Conservation (phyloP, 2,329 filamentous ascomycete species). For the Penicillium sp. region DNA sequence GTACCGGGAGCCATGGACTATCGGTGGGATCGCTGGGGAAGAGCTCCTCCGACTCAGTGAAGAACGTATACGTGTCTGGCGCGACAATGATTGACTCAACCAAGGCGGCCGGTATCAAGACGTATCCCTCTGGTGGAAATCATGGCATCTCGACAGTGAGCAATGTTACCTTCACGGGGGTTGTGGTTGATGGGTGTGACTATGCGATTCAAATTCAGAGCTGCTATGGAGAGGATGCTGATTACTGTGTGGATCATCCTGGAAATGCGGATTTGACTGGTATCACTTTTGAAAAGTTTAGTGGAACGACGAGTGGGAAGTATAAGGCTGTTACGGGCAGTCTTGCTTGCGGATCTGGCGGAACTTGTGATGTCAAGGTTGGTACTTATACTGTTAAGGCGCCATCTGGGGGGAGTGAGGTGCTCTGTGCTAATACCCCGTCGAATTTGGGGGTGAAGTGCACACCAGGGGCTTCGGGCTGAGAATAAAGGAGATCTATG, state of each 20-base stretch:
- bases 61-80: constrained; percentile 44
- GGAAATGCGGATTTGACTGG: constrained; percentile 35
- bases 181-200: constrained; percentile 41
- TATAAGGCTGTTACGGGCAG: constrained; percentile 39
- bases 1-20: constrained; percentile 49
- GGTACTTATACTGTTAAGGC: constrained; percentile 35
- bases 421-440: constrained; percentile 37
- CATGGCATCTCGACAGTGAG: constrained; percentile 41
- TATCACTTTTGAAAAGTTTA: constrained; percentile 39
- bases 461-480: constrained; percentile 37
- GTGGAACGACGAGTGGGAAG: constrained; percentile 39
- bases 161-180: constrained; percentile 44
- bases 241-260: constrained; percentile 38
- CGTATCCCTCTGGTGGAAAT: constrained; percentile 40
- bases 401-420: constrained; percentile 31
- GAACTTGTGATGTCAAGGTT: constrained; percentile 41
- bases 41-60: constrained; percentile 40
- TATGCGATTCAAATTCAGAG: constrained; percentile 50
- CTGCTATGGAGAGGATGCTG: constrained; percentile 41
- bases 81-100: constrained; percentile 43
- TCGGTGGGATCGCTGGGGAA: constrained; percentile 50
- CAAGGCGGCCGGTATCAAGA: constrained; percentile 50
- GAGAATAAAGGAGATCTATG: background rate
- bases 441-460: constrained; percentile 33
- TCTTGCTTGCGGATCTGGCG: constrained; percentile 39